A percentile compares a stretch with the other conserved stretches of the same genome.
These are phyloP conservation scores for Candida vaughaniae DNA, from an alignment of 805 yeast species.

Conservation along the genomic window DNA sequence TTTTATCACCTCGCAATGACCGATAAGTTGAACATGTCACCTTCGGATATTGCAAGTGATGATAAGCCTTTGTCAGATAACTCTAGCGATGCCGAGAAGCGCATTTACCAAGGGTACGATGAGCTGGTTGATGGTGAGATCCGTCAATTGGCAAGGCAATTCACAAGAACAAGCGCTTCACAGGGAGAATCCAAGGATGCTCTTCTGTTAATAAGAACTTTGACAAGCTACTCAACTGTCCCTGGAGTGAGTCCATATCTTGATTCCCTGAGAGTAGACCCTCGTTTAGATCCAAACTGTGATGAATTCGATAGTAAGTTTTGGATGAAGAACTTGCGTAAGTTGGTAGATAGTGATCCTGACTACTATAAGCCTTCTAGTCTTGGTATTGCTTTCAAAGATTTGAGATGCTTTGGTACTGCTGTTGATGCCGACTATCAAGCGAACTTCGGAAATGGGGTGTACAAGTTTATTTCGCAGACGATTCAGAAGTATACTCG, in stretches of 20 bases:
- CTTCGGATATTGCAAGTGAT: too few relatives aligned
- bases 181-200: neutral
- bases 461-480: conserved; percentile 24
- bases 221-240: conserved; percentile 49
- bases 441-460: conserved; percentile 50
- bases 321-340: conserved; percentile 67
- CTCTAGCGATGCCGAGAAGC: neutral
- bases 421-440: conserved; percentile 71
- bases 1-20: too few relatives aligned
- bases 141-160: conserved; percentile 34
- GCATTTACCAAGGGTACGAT: conserved; percentile 32
- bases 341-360: conserved; percentile 50
- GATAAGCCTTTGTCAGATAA: neutral
- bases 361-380: conserved; percentile 63
- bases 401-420: conserved; percentile 61
- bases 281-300: conserved; percentile 52
- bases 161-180: conserved; percentile 1
- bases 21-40: too few relatives aligned
- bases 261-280: conserved; percentile 15
- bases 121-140: conserved; percentile 31
- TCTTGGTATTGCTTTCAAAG: conserved; percentile 57
- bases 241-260: conserved; percentile 46
- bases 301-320: conserved; percentile 59
- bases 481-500: conserved; percentile 16
- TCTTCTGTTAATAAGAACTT: conserved; percentile 25